Evolutionary conservation across 2,329 filamentous ascomycete genomes (phyloP).

Genomic region (Cytospora piceicola): DNA sequence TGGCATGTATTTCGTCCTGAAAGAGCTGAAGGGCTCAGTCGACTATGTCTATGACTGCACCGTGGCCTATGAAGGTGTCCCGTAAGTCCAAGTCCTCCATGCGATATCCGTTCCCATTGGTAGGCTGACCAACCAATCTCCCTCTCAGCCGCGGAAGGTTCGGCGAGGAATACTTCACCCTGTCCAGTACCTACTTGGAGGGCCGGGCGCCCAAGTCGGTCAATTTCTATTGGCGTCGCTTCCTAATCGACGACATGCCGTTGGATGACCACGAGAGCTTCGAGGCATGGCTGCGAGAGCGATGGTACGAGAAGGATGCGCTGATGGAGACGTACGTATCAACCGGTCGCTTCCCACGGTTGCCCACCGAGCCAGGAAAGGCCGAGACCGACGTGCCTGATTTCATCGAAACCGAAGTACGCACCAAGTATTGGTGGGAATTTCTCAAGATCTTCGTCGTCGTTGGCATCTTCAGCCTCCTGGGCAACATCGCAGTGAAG

Average conservation of each 20-base stretch:
- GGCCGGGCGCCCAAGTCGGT: conserved; percentile 91
- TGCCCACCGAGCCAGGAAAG: conserved; percentile 50
- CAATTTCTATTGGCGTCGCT: conserved; percentile 95
- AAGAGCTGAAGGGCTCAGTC: conserved; percentile 72
- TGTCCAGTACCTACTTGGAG: conserved; percentile 85
- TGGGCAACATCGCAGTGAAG: conserved; percentile 44
- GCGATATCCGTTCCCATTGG: not conserved
- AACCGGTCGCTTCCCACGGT: conserved; percentile 79
- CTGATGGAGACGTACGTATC: conserved; percentile 81
- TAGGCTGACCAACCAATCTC: not conserved
- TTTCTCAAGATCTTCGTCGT: conserved; percentile 59
- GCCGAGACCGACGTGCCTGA: conserved; percentile 38
- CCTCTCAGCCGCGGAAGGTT: conserved; percentile 70
- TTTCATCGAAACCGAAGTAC: conserved; percentile 63
- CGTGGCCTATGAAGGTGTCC: conserved; percentile 90
- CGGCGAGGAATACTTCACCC: conserved; percentile 88
- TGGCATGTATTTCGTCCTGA: conserved; percentile 77
- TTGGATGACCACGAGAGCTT: conserved; percentile 75
- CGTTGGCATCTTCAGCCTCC: conserved; percentile 48
- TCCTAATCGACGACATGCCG: conserved; percentile 79
- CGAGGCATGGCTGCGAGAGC: conserved; percentile 79
- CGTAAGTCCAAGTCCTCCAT: conserved; percentile 60
- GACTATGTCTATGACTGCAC: conserved; percentile 93
- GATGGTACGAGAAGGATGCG: conserved; percentile 92
- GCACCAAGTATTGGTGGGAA: conserved; percentile 57